Conservation (phyloP, 2,329 filamentous ascomycete species). For the Paecilomyces formosus region DNA sequence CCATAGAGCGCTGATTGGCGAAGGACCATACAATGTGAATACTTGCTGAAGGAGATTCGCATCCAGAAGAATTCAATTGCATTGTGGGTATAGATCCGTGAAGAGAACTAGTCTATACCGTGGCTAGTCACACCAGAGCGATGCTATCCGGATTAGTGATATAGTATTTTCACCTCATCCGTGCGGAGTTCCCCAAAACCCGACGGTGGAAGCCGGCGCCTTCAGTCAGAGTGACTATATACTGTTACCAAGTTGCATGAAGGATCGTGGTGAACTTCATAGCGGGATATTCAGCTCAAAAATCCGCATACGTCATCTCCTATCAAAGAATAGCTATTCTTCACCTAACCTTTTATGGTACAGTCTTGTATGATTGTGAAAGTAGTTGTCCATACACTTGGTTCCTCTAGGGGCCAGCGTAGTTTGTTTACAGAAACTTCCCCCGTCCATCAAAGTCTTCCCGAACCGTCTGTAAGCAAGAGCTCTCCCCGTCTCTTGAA, state of each 20-base stretch:
- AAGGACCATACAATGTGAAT: background rate
- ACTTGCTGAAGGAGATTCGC: background rate
- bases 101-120: background rate
- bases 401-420: background rate
- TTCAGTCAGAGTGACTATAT: background rate
- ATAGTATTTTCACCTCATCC: background rate
- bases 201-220: background rate
- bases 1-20: background rate
- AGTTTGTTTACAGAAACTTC: background rate
- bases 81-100: background rate
- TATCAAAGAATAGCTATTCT: background rate
- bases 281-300: background rate
- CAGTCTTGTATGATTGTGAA: background rate
- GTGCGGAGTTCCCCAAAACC: background rate
- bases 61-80: background rate
- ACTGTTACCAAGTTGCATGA: background rate
- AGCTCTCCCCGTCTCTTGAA: too few species aligned
- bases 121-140: background rate
- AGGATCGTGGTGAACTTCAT: background rate
- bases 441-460: background rate
- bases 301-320: background rate
- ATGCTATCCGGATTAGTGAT: background rate
- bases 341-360: background rate
- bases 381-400: too few species aligned
- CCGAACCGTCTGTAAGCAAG: too few species aligned